Base-by-base conservation (phyloP, 495 filamentous ascomycete genomes). In the Cercophora scortea region DNA sequence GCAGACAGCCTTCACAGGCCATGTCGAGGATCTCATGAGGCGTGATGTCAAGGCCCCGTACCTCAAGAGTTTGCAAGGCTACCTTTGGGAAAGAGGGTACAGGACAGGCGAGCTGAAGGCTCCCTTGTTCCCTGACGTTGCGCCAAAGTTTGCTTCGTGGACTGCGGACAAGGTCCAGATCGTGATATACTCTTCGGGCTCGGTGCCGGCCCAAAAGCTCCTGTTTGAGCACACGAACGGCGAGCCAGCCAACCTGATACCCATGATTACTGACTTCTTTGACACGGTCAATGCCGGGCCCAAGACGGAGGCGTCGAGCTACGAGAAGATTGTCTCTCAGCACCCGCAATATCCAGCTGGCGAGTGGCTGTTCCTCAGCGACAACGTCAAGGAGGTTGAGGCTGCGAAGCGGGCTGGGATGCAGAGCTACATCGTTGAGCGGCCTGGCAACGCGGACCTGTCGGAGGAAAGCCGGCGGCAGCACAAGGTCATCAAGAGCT, bases 211-310 rank as follows among this genome's bases (percentile, higher is more conserved):
- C 19, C 86, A 89, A 70, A 83, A 84, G 63, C 72, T 88, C 48
- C 70, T 88, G 36, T 88, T 89, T 64, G 59, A 68, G 50, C 76
- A 87, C 67, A 86, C 86, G n/a, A 69, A 79, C 58, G 66, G 69
- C 8, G 52, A 67, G 43, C 72, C 75, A 32, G 66, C 70, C n/a
- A 82, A 89, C 57, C 61, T 87, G 51, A 74, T 71, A 2, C 62
- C 68, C 12, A 59, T 74, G 42, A 73, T 88, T 51, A 66, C 66
- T 25, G 80, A 72, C 43, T 86, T 78, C 66, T 89, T 85, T 54
- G 86, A 89, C 63, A 88, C 85, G 6, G 77, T 84, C 39, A 89
- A 82, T 56, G 85, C 85, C n/a, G 86, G 86, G 8, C 70, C 76
- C 54, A 89, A 89, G 72, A 69, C 65, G 47, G 80, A 86, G 54